These are phyloP conservation scores for Bathelium albidoporum DNA, from an alignment of 495 filamentous ascomycete genomes.

Conservation along the genomic window DNA sequence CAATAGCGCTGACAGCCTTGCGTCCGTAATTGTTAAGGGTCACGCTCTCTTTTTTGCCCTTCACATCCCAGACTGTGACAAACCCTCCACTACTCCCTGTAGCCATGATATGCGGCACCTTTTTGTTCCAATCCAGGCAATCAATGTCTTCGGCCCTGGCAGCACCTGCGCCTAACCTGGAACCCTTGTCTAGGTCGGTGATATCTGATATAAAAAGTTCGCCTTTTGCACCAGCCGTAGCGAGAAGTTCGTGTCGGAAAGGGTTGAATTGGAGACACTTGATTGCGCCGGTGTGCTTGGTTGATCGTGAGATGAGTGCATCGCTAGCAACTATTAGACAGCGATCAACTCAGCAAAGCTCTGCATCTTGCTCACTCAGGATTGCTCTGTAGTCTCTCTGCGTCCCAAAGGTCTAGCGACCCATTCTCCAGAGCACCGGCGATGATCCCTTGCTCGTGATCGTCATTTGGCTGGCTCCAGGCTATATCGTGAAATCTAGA, in stretches of 20 bases:
- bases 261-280: conserved; percentile 98
- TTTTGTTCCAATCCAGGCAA: conserved; percentile 96
- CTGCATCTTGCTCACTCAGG: conserved; percentile 34
- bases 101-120: conserved; percentile 89
- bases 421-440: conserved; percentile 95
- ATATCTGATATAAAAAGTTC: conserved; percentile 95
- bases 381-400: conserved; percentile 66
- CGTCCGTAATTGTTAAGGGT: conserved; percentile 87
- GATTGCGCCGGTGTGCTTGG: conserved; percentile 85
- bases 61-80: conserved; percentile 97
- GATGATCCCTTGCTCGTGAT: conserved; percentile 72
- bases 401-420: conserved; percentile 91
- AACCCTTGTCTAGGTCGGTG: conserved; percentile 76
- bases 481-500: conserved; percentile 90
- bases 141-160: conserved; percentile 90
- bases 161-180: conserved; percentile 75
- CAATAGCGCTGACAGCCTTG: conserved; percentile 88
- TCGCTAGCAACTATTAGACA: conserved; percentile 41
- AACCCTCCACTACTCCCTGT: conserved; percentile 91
- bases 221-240: conserved; percentile 86
- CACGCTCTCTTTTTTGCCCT: conserved; percentile 89
- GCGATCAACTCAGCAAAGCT: not conserved
- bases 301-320: conserved; percentile 74
- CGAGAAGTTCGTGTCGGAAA: conserved; percentile 80
- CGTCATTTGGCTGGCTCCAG: conserved; percentile 72